phyloP scores from a whole-genome alignment of 2,329 filamentous ascomycete species.

The Fusarium solani-melongenae region DNA sequence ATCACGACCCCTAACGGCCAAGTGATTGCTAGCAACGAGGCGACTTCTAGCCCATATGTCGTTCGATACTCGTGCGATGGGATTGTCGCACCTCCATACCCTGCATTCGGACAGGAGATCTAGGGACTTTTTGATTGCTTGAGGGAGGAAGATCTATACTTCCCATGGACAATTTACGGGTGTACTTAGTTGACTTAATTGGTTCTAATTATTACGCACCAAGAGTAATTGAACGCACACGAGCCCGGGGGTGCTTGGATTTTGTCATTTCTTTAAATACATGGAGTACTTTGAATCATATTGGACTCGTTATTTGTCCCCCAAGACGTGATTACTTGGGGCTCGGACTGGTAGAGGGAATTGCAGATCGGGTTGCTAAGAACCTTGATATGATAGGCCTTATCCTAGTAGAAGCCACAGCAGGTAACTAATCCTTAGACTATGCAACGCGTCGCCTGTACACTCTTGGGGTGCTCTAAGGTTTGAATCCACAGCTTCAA shows the following conservation, averaged over 20 bases:
- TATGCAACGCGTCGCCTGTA: neutral
- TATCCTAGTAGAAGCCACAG: neutral
- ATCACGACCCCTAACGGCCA: slow-evolving; percentile 1
- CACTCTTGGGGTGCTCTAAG: neutral
- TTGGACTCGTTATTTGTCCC: neutral
- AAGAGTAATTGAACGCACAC: neutral
- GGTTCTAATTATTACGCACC: neutral
- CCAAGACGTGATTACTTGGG: neutral
- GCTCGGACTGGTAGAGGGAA: no score
- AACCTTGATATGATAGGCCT: no score
- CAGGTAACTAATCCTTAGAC: neutral
- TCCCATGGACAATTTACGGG: neutral
- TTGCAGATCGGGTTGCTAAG: no score
- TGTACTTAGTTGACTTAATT: no score
- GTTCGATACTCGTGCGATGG: neutral
- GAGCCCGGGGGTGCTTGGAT: neutral
- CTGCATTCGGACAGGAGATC: neutral
- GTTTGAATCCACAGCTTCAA: neutral
- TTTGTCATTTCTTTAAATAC: neutral
- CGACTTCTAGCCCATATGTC: neutral
- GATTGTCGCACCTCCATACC: neutral
- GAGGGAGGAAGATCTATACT: neutral
- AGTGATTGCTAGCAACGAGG: neutral
- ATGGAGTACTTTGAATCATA: neutral
- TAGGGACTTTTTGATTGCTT: neutral